phyloP scores from a whole-genome alignment of 768 basidiomycete genomes.

The Pulveroboletus sp. region DNA sequence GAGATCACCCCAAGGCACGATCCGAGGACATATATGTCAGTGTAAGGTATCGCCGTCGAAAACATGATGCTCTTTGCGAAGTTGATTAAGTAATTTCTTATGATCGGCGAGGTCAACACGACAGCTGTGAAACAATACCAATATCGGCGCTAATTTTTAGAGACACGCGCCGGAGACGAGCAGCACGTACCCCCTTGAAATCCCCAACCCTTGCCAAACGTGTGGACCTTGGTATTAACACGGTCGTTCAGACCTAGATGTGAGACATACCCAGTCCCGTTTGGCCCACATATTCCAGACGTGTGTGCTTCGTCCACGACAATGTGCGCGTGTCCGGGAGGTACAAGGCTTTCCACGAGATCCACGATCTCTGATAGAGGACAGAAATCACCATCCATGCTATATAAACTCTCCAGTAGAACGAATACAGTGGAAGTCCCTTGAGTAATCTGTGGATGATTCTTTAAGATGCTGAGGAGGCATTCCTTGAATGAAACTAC shows the following conservation, averaged over 20 bases:
- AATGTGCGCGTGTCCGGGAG: constrained; percentile 37
- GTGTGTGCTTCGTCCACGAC: constrained; percentile 58
- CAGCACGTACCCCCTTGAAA: constrained; percentile 14
- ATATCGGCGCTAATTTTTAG: neutral
- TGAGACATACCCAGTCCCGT: constrained; percentile 42
- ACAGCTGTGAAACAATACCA: constrained; percentile 8
- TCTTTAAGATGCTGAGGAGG: constrained; percentile 26
- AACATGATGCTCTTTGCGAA: constrained; percentile 18
- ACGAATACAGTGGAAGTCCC: constrained; percentile 40
- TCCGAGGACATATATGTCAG: constrained; percentile 29
- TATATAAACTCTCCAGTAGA: constrained; percentile 51
- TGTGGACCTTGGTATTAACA: constrained; percentile 45
- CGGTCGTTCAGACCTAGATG: constrained; percentile 40
- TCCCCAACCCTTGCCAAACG: constrained; percentile 45
- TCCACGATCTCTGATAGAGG: constrained; percentile 42
- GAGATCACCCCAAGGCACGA: constrained; percentile 35
- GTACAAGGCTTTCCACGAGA: constrained; percentile 34
- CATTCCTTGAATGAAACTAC: constrained; percentile 28
- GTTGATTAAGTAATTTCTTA: constrained; percentile 20
- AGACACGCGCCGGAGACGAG: too few species aligned
- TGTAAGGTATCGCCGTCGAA: constrained; percentile 21
- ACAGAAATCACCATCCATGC: constrained; percentile 56
- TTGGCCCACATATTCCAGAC: constrained; percentile 46
- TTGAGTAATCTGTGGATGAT: constrained; percentile 16
- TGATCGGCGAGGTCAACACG: constrained; percentile 14